phyloP scores from a whole-genome alignment of 2,329 filamentous ascomycete species.

The Pseudocercospora crystallina region DNA sequence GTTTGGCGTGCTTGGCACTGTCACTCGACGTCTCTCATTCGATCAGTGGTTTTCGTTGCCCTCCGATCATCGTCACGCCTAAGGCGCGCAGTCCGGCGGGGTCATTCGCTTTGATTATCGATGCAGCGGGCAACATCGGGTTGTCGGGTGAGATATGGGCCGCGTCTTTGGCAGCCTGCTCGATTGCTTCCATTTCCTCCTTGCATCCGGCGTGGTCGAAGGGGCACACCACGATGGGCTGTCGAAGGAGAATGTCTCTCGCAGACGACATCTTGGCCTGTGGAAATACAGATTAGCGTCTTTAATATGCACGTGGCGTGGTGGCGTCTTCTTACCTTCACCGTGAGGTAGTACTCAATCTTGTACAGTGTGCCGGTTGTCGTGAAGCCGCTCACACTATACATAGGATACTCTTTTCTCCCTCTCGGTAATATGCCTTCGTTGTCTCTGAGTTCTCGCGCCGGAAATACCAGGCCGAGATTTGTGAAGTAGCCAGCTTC shows the following conservation, averaged over 20 bases:
- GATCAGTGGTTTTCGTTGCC: slow-evolving; percentile 63
- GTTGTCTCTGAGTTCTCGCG: slow-evolving; percentile 79
- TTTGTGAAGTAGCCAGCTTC: slow-evolving; percentile 93
- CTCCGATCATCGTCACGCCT: slow-evolving; percentile 63
- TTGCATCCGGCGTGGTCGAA: slow-evolving; percentile 94
- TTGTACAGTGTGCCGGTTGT: slow-evolving; percentile 94
- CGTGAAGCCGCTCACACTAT: slow-evolving; percentile 86
- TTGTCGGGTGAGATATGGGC: slow-evolving; percentile 84
- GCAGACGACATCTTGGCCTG: slow-evolving; percentile 87
- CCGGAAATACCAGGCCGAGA: slow-evolving; percentile 84
- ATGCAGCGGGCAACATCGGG: slow-evolving; percentile 84
- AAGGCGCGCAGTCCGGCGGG: slow-evolving; percentile 60
- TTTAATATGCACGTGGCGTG: too few relatives aligned
- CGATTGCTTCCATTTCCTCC: slow-evolving; percentile 97
- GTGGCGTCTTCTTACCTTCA: slow-evolving; percentile 67
- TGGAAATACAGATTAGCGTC: not conserved
- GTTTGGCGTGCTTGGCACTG: not conserved
- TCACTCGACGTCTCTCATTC: slow-evolving; percentile 51
- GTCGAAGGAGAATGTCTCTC: slow-evolving; percentile 81
- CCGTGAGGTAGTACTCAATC: slow-evolving; percentile 93
- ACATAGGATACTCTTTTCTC: slow-evolving; percentile 84
- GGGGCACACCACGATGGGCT: slow-evolving; percentile 94
- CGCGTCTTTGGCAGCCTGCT: slow-evolving; percentile 91
- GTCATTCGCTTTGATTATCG: slow-evolving; percentile 78
- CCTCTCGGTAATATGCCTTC: slow-evolving; percentile 85